Conservation (phyloP, 192 early-diverging fungal species). For the Coemansia guatemalensis region DNA sequence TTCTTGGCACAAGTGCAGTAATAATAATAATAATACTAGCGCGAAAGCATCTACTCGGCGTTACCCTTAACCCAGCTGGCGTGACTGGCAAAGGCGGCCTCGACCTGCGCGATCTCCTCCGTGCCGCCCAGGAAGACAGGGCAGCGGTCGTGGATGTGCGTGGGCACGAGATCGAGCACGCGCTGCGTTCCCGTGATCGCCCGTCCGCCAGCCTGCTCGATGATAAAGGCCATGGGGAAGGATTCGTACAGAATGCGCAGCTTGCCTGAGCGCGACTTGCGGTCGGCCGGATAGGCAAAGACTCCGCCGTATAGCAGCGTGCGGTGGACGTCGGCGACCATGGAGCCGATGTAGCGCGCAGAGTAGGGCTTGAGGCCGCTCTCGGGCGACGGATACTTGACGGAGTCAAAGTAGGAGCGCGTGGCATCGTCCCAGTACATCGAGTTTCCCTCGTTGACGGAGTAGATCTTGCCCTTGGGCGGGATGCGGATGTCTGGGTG, state of each 20-base stretch:
- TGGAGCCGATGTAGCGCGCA: slow-evolving; percentile 95
- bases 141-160: slow-evolving; percentile 85
- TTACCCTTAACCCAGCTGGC: slow-evolving; percentile 44
- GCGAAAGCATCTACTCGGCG: slow-evolving; percentile 15
- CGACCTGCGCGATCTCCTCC: slow-evolving; percentile 87
- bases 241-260: slow-evolving; percentile 96
- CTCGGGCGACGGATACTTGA: slow-evolving; percentile 80
- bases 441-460: slow-evolving; percentile 96
- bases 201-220: slow-evolving; percentile 95
- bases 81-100: slow-evolving; percentile 65
- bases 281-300: slow-evolving; percentile 83
- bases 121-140: slow-evolving; percentile 88
- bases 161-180: slow-evolving; percentile 85
- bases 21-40: slow-evolving; percentile 2
- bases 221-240: slow-evolving; percentile 96
- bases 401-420: slow-evolving; percentile 81
- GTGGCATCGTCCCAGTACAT: slow-evolving; percentile 86
- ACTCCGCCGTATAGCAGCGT: slow-evolving; percentile 91
- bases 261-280: slow-evolving; percentile 82
- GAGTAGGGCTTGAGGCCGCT: slow-evolving; percentile 81
- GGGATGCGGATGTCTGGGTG: slow-evolving; percentile 83
- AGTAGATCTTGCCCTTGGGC: slow-evolving; percentile 91
- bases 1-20: not conserved
- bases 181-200: slow-evolving; percentile 79
- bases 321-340: slow-evolving; percentile 98